Base-by-base conservation (phyloP, 2,329 filamentous ascomycete species). In the Diplodia corticola region DNA sequence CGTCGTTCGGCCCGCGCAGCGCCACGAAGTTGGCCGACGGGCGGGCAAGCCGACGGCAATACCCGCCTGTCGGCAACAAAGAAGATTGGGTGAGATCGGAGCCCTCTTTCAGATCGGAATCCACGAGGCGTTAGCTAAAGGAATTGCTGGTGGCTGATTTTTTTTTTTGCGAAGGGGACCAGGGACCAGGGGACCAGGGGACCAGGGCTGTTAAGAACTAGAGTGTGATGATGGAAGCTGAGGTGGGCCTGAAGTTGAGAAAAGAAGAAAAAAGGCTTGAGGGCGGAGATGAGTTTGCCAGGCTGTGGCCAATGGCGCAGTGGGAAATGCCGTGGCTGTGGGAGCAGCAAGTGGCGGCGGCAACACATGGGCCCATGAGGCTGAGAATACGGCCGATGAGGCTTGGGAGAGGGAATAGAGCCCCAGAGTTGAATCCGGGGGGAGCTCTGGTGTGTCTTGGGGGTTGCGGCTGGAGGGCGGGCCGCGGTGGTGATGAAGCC, bases 261-360 rank as follows among this genome's bases (percentile, higher is more conserved):
- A n/a, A n/a, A n/a, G n/a, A n/a, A n/a, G n/a, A n/a, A 20, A 35
- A 54, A 35, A 35, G 51, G 51, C n/a, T 54, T 54, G 53, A 57
- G 24, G 53, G 35, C 35, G 53, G 53, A 57, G 53, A 57, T 57
- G 53, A 57, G 3, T 6, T 15, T 35, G n/a, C n/a, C n/a, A n/a
- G n/a, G n/a, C n/a, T n/a, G n/a, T 13, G 26, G 53, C 33, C 53
- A 57, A 44, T 44, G 53, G 53, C 53, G 22, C 37, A n/a, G 20
- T 40, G 20, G n/a, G 12, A 44, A 44, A 57, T 57, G 33, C 15
- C 10, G 53, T 20, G 53, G 53, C 51, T 33, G 15, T 55, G 20
- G 4, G 33, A 24, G 10, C 30, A 20, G 20, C 3, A 0, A 9
- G 51, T 54, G n/a, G 9, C 33, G n/a, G 51, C 51, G 51, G 26